A percentile compares a stretch with the other conserved stretches of the same genome.
These are phyloP conservation scores for Proteromonas lacertae DNA, from an alignment of 352 stramenopile genomes.

Conservation along the genomic window DNA sequence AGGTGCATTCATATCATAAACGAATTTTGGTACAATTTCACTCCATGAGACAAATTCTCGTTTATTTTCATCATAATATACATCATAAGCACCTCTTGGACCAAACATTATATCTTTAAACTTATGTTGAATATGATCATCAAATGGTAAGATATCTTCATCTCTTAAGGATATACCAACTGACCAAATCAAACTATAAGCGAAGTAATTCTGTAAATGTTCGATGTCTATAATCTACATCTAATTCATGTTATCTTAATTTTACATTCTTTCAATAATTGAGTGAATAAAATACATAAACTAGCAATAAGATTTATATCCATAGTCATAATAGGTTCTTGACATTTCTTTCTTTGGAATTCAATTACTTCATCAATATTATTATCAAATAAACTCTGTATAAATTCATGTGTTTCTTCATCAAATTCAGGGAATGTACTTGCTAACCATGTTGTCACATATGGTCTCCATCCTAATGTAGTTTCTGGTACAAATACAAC, in stretches of 20 bases:
- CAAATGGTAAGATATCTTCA: constrained; percentile 68
- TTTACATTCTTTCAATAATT: constrained; percentile 32
- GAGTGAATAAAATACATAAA: constrained; percentile 46
- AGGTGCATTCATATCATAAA: constrained; percentile 28
- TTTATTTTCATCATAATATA: constrained; percentile 27
- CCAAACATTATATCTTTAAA: too few species aligned
- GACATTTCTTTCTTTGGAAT: constrained; percentile 38
- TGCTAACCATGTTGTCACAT: constrained; percentile 73
- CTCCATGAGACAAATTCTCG: constrained; percentile 30
- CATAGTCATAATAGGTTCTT: constrained; percentile 33
- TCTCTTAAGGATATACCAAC: constrained; percentile 70
- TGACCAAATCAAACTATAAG: constrained; percentile 82
- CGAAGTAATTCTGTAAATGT: constrained; percentile 59
- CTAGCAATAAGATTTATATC: constrained; percentile 37
- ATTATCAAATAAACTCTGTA: constrained; percentile 39
- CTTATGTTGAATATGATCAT: constrained; percentile 70
- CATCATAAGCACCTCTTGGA: constrained; percentile 36
- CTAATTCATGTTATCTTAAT: constrained; percentile 21
- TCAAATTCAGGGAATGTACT: constrained; percentile 47
- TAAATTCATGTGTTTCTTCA: constrained; percentile 33
- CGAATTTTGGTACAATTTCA: constrained; percentile 34
- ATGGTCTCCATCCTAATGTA: constrained; percentile 75
- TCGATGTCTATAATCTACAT: constrained; percentile 7
- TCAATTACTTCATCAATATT: constrained; percentile 44
- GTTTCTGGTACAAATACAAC: constrained; percentile 94